Evolutionary conservation across 176 grass and related monocot species (phyloP).

Genomic region (Eragrostis curvula): DNA sequence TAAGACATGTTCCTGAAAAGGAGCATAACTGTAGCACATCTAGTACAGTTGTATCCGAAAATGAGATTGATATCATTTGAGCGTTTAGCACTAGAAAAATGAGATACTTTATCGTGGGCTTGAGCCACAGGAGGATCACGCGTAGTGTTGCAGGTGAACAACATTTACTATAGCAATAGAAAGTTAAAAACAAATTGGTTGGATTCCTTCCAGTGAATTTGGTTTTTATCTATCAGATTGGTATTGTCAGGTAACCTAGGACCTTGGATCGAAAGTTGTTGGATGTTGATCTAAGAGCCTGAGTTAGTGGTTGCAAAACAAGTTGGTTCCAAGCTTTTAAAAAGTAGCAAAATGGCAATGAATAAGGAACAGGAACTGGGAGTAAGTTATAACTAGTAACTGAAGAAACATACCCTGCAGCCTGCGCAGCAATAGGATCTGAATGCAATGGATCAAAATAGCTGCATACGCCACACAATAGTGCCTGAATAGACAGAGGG

Average conservation of each 20-base stretch:
- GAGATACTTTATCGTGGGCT: too few relatives aligned
- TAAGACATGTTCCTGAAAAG: neutral
- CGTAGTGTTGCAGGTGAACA: too few relatives aligned
- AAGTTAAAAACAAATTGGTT: too few relatives aligned
- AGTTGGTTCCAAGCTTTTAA: neutral
- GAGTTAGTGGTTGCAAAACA: neutral
- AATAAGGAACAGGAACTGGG: neutral
- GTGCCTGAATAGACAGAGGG: constrained; percentile 51
- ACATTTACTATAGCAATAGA: too few relatives aligned
- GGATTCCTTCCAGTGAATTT: too few relatives aligned
- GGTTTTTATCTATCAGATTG: too few relatives aligned
- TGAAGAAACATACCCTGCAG: constrained; percentile 67
- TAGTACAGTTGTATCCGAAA: neutral
- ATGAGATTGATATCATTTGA: too few relatives aligned
- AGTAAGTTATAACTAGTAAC: neutral
- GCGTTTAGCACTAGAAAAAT: too few relatives aligned
- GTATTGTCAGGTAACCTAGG: neutral
- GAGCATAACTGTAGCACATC: neutral
- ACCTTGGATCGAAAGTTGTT: neutral
- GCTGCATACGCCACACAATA: constrained; percentile 74
- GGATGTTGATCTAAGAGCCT: neutral
- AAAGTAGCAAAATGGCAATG: neutral
- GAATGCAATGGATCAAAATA: constrained; percentile 95
- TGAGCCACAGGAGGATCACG: too few relatives aligned
- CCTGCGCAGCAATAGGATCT: constrained; percentile 73